Base-by-base conservation (phyloP, 176 grass and related monocot genomes). In the Aegilops umbellulata region DNA sequence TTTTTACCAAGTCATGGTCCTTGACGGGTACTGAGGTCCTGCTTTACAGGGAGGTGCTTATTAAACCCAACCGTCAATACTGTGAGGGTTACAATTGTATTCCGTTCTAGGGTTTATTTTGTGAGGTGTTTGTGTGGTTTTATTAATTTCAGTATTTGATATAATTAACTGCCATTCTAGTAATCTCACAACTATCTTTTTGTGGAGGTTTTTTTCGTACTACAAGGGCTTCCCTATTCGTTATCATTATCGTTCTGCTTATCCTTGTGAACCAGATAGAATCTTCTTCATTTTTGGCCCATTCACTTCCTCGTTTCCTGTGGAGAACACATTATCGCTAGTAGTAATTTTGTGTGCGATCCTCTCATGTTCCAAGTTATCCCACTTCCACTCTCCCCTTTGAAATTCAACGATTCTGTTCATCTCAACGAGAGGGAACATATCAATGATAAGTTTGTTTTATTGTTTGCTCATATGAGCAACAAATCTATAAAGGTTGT, bases 51-150 rank as follows among this genome's bases (percentile, higher is more conserved):
- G 23, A 69, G 60, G 34, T 88, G 5, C 5, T 10, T 17, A 80
- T 15, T 34, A 35, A 42, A 36, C 85, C 22, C 3, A 81, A 27
- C 14, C 4, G 0, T 69, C 60, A 15, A 77, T 69, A 77, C 46
- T 24, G 19, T 11, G 27, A 7, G 26, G 8, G 5, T 55, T 69
- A 35, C 29, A 60, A 44, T 77, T 36, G 2, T 57, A 34, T 32
- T 87, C 29, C 68, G 32, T 7, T 57, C 16, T 67, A 67, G n/a
- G 20, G 41, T 87, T 60, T 69, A 69, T 17, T 76, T 41, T 27
- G 6, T 24, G 15, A n/a, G 10, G 61, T 25, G 25, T 27, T 77
- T 80, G 20, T 35, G 63, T 61, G 5, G 22, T 26, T 74, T 26
- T 25, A 49, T 29, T 73, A 36, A 65, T 65, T 47, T 1, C 63